These are phyloP conservation scores for Pseudonectria buxi DNA, from an alignment of 2,329 filamentous ascomycete genomes.

Conservation along the genomic window DNA sequence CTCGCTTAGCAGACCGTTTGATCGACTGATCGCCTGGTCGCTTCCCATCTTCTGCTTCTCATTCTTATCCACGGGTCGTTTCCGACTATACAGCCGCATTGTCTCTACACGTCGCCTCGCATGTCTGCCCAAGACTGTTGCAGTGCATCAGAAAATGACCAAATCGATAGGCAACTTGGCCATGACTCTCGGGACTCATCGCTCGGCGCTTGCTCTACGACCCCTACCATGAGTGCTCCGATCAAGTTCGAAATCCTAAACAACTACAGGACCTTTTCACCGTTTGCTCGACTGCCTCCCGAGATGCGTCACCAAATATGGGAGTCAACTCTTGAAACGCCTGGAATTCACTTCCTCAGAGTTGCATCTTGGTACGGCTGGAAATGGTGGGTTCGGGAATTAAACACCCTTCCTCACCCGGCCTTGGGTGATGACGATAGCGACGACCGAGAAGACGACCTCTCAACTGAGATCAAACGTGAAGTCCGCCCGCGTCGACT, in stretches of 20 bases:
- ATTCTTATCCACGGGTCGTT: too few species aligned
- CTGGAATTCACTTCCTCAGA: conserved; percentile 31
- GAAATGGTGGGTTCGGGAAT: conserved; percentile 17
- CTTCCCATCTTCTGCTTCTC: too few species aligned
- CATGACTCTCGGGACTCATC: not conserved
- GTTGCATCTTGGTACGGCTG: conserved; percentile 16
- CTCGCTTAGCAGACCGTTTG: too few species aligned
- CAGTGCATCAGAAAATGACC: not conserved
- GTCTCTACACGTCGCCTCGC: too few species aligned
- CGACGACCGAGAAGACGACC: conserved; percentile 12
- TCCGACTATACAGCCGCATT: too few species aligned
- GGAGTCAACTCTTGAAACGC: conserved; percentile 23
- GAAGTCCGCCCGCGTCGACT: conserved; percentile 15
- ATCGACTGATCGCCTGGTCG: too few species aligned
- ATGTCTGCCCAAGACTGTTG: not conserved
- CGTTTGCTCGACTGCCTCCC: conserved; percentile 26
- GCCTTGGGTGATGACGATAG: too few species aligned
- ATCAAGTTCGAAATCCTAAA: conserved; percentile 28
- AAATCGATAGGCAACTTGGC: not conserved
- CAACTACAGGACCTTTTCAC: conserved; percentile 24
- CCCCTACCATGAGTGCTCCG: conserved; percentile 1
- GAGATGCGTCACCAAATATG: conserved; percentile 32
- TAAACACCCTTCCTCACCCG: conserved; percentile 1
- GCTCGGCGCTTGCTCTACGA: not conserved
- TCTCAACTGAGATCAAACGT: conserved; percentile 16